Evolutionary conservation across 2,329 filamentous ascomycete species (phyloP).

Genomic region (Claviceps quebecensis): DNA sequence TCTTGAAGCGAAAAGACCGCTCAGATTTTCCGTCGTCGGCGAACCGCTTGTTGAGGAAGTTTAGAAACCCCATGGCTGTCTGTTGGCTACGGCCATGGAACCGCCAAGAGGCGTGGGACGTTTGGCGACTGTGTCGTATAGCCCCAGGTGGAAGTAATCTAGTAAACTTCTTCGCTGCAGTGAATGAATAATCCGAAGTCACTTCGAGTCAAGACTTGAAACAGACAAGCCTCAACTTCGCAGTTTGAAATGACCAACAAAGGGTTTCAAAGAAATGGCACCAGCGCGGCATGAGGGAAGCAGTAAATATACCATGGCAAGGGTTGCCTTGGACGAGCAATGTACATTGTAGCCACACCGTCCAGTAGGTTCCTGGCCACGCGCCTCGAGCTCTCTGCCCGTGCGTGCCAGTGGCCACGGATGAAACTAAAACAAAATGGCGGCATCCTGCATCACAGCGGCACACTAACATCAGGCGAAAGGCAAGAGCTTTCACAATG

Average conservation of each 20-base stretch:
- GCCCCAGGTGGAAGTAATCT: not conserved
- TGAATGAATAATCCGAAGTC: not conserved
- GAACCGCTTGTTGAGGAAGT: slow-evolving; percentile 3
- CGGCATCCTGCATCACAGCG: slow-evolving; percentile 6
- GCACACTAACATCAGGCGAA: not conserved
- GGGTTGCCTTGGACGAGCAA: not conserved
- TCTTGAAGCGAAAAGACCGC: not conserved
- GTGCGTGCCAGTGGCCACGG: not conserved
- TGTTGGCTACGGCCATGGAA: not conserved
- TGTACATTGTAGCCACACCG: not conserved
- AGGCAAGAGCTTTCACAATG: not conserved
- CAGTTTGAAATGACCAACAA: not conserved
- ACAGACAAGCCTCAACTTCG: not conserved
- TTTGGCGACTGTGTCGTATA: too few species aligned
- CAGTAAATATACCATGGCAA: slow-evolving; percentile 1
- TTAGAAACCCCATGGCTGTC: slow-evolving; percentile 4
- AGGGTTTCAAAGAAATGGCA: not conserved
- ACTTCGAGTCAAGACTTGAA: not conserved
- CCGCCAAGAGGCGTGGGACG: not conserved
- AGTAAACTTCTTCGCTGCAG: not conserved
- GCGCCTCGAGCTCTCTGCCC: not conserved
- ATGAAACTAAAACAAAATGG: slow-evolving; percentile 1
- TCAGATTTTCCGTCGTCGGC: not conserved
- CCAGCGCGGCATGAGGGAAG: not conserved
- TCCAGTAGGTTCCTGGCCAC: not conserved